Base-by-base conservation (phyloP, 495 filamentous ascomycete genomes). In the Hyaloscypha variabilis region DNA sequence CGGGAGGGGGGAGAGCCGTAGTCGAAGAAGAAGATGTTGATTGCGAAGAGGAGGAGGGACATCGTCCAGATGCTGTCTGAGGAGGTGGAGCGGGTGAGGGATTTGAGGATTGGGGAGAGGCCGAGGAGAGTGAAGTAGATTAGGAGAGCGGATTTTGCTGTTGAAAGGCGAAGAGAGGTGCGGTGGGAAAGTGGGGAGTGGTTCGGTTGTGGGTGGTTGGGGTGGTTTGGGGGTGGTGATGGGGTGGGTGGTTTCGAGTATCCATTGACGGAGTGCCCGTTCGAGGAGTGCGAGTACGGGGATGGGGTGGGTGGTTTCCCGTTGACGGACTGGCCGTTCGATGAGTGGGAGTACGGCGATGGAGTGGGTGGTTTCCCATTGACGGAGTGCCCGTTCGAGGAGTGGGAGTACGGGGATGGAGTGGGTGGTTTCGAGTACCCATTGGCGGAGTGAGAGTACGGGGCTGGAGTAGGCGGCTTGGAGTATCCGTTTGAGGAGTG, bases 11-110 rank as follows among this genome's bases (percentile, higher is more conserved):
- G 70, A 58, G 76, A 88, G 28, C 93, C 90, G 71, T 98, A 98
- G 78, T 99, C 95, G 74, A 97, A 97, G 73, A 95, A 96, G 75
- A 97, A 93, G 69, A 97, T 91, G 77, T 99, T 98, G 78, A 97
- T 93, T 64, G 91, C 85, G 72, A 99, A 85, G 54, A 99, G 82
- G 89, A 91, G 96, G 76, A 88, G 92, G 67, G 91, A 93, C 81
- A 99, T 89, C 19, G 95, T 92, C 96, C 96, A 99, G 67, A 99
- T 98, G 26, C 88, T 92, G 80, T 99, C 95, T 31, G 82, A 87
- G 23, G 90, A 90, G 5, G 93, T 97, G 6, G 93, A 97, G 39
- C 88, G 88, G 1, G 95, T 98, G 17, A 99, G 83, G 4, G 93
- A 97, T 75, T 97, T 97, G 39, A 98, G 82, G 67, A 99, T 98